Evolutionary conservation across 2,329 filamentous ascomycete species (phyloP).

Genomic region (Colletotrichum cordylinicola): DNA sequence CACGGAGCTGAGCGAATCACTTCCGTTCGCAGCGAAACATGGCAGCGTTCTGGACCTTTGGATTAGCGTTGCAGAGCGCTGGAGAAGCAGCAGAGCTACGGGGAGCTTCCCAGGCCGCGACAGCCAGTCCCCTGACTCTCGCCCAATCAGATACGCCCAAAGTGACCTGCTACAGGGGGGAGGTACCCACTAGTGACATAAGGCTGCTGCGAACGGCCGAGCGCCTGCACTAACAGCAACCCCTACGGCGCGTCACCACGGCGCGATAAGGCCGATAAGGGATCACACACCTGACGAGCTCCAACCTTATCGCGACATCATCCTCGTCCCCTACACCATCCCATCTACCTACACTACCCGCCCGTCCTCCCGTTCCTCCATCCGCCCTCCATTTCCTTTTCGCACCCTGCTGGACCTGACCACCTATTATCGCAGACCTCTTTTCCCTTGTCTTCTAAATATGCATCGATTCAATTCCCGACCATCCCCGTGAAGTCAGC

Average conservation of each 20-base stretch:
- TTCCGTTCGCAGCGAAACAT: background rate
- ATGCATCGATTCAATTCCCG: slow-evolving; percentile 19
- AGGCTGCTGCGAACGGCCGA: slow-evolving; percentile 12
- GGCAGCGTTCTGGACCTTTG: background rate
- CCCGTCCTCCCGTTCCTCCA: background rate
- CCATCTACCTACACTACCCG: background rate
- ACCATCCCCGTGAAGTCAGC: slow-evolving; percentile 5
- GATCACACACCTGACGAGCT: slow-evolving; percentile 16
- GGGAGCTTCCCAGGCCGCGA: background rate
- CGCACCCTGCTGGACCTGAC: background rate
- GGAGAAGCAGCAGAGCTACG: background rate
- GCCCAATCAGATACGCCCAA: background rate
- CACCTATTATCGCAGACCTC: background rate
- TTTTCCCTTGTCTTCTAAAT: background rate
- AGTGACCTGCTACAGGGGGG: background rate
- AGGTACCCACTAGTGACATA: slow-evolving; percentile 7
- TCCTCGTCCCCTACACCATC: slow-evolving; percentile 15
- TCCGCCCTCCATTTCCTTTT: background rate
- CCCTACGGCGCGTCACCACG: background rate
- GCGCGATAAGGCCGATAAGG: slow-evolving; percentile 3
- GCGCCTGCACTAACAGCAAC: background rate
- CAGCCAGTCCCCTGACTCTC: background rate
- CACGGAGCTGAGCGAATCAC: background rate
- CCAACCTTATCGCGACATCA: slow-evolving; percentile 23
- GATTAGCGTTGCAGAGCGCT: background rate